phyloP scores from a whole-genome alignment of 257 asterid species.

The Scutellaria barbata region DNA sequence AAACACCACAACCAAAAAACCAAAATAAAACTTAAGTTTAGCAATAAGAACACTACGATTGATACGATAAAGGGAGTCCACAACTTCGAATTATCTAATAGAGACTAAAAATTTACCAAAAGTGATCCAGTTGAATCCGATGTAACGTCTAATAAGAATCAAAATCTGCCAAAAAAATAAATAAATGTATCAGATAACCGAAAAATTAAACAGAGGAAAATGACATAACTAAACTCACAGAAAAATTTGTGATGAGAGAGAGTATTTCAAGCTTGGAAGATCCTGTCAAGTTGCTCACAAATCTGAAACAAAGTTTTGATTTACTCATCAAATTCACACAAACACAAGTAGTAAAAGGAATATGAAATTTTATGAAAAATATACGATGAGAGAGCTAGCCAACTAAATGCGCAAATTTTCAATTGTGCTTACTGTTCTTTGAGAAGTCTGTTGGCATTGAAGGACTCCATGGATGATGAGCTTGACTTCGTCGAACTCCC shows the following conservation, averaged over 20 bases:
- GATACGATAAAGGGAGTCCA: slow-evolving; percentile 1
- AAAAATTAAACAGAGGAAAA: slow-evolving; percentile 7
- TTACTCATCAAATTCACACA: background rate
- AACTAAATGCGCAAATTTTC: background rate
- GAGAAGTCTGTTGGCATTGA: slow-evolving; percentile 69
- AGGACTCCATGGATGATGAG: slow-evolving; percentile 61
- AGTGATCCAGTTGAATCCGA: slow-evolving; percentile 43
- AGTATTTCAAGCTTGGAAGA: slow-evolving; percentile 69
- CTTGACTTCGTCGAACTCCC: slow-evolving; percentile 28
- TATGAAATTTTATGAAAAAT: too few species aligned
- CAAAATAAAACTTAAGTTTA: background rate
- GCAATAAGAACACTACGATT: background rate
- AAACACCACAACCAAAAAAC: slow-evolving; percentile 12
- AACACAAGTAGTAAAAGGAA: background rate
- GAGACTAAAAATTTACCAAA: slow-evolving; percentile 45
- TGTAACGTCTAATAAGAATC: slow-evolving; percentile 57
- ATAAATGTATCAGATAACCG: background rate
- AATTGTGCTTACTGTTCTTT: slow-evolving; percentile 65
- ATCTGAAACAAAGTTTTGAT: slow-evolving; percentile 47
- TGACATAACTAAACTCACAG: slow-evolving; percentile 37
- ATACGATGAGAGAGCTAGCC: background rate
- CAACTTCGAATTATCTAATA: background rate
- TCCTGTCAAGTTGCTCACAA: slow-evolving; percentile 81
- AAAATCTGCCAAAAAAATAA: slow-evolving; percentile 47
- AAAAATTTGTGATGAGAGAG: slow-evolving; percentile 51